Evolutionary conservation across 768 basidiomycete species (phyloP).

Genomic region (Podaxis sp.): DNA sequence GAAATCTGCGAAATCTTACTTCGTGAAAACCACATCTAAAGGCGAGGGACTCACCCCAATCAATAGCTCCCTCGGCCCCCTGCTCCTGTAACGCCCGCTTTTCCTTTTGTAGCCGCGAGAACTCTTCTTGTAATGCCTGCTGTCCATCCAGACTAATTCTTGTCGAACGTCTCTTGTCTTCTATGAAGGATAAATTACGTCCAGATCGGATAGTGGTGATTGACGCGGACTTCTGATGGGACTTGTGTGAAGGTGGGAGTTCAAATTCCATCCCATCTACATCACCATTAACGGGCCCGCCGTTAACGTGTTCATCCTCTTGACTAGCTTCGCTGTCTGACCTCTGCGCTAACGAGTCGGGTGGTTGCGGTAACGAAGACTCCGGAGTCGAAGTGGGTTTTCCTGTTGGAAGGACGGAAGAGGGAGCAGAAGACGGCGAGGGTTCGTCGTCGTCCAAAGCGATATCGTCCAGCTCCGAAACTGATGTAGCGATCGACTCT

Average conservation of each 20-base stretch:
- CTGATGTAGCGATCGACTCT: constrained; percentile 42
- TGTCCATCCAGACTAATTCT: constrained; percentile 51
- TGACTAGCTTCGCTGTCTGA: neutral
- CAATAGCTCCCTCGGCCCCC: constrained; percentile 49
- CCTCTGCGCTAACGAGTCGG: neutral
- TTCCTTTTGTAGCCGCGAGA: constrained; percentile 63
- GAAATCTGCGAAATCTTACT: constrained; percentile 57
- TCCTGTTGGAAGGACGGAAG: neutral
- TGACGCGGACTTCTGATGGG: constrained; percentile 67
- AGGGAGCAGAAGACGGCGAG: constrained; percentile 33
- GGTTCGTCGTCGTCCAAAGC: constrained; percentile 48
- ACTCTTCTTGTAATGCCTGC: constrained; percentile 75
- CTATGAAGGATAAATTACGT: constrained; percentile 33
- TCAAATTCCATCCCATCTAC: constrained; percentile 10
- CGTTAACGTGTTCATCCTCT: constrained; percentile 1
- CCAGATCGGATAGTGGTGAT: constrained; percentile 55
- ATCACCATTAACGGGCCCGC: constrained; percentile 17
- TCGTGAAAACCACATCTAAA: neutral
- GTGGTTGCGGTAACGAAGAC: neutral
- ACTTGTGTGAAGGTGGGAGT: constrained; percentile 18
- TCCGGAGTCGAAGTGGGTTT: neutral
- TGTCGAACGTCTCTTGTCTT: constrained; percentile 39
- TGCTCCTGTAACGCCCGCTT: constrained; percentile 39
- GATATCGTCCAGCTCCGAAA: constrained; percentile 67
- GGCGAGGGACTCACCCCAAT: constrained; percentile 64